Conservation (phyloP, 305 asterid genomes). For the Fraxinus greggii region DNA sequence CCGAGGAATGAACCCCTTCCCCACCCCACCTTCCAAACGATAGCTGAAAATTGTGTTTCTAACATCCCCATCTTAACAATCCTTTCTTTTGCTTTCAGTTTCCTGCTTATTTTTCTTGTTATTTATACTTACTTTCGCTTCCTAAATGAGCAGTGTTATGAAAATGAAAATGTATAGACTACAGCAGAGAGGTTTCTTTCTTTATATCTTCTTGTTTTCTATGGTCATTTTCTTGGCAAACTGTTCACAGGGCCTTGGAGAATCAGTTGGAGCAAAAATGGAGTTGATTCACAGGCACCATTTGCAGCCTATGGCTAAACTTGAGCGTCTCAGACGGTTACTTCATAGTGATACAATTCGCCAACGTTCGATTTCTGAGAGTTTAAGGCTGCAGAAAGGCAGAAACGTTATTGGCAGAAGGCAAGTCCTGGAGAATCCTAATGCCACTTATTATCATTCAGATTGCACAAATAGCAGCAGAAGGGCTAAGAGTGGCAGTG, state of each 20-base stretch:
- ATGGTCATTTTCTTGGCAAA: background rate
- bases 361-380: slow-evolving; percentile 25
- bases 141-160: background rate
- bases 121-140: background rate
- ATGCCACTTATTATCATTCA: background rate
- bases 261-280: slow-evolving; percentile 24
- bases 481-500: background rate
- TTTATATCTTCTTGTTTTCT: slow-evolving; percentile 1
- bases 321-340: slow-evolving; percentile 25
- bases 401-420: slow-evolving; percentile 2
- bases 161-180: slow-evolving; percentile 21
- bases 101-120: slow-evolving; percentile 1
- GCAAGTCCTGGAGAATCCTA: slow-evolving; percentile 5
- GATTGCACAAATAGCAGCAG: slow-evolving; percentile 24
- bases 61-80: background rate
- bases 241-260: background rate
- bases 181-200: slow-evolving; percentile 6
- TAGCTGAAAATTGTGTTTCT: slow-evolving; percentile 22
- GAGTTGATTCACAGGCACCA: slow-evolving; percentile 35
- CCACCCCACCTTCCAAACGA: slow-evolving; percentile 5
- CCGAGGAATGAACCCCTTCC: slow-evolving; percentile 22
- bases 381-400: background rate
- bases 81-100: slow-evolving; percentile 5
- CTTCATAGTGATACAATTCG: slow-evolving; percentile 36
- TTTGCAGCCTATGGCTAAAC: background rate